Evolutionary conservation across 148 eudicot species (phyloP), one percentile per base, ranked within the genome.

Genomic region (Nepenthes mirabilis): DNA sequence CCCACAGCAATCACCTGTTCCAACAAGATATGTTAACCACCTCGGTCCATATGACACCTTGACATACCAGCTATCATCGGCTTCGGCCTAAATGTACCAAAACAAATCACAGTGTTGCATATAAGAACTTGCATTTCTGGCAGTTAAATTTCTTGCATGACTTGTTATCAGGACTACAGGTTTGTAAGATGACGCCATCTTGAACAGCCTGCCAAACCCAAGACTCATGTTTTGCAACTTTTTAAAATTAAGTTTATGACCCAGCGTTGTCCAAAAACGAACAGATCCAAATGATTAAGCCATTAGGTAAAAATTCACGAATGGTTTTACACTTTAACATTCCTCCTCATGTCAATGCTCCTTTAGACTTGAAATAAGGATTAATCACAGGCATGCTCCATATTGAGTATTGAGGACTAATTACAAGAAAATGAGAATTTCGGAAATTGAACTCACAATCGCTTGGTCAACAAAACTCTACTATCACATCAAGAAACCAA

Each of bases 41-140:
- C 70, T 73, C 7, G 80, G 76, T 62, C 73, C 81, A 63, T 65
- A 80, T 33, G 84, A 74, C n/a, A 77, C 58, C 56, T 71, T 63
- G 66, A 80, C 52, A 58, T 56, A 68, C 72, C 77, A 68, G 53
- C 68, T 62, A 36, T 65, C 36, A 36, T 74, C 64, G 45, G 23
- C 63, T 9, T 52, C 58, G 45, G 13, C 66, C 77, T 74, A 72
- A 36, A 60, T 13, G 50, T 43, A 40, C 1, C 49, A 10, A 49
- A 66, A 14, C 11, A 48, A 47, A 50, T 32, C 34, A 8, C 6
- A 14, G 13, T 10, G 6, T 52, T 7, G 12, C 12, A 45, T 45
- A 11, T 45, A 45, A 45, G 48, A 45, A 23, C 23, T 23, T 23
- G 23, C 23, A 23, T 23, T n/a, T 59, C 47, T 45, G 4, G 51